These are phyloP conservation scores for Paramyrothecium roridum DNA, from an alignment of 2,329 filamentous ascomycete species.

Conservation along the genomic window DNA sequence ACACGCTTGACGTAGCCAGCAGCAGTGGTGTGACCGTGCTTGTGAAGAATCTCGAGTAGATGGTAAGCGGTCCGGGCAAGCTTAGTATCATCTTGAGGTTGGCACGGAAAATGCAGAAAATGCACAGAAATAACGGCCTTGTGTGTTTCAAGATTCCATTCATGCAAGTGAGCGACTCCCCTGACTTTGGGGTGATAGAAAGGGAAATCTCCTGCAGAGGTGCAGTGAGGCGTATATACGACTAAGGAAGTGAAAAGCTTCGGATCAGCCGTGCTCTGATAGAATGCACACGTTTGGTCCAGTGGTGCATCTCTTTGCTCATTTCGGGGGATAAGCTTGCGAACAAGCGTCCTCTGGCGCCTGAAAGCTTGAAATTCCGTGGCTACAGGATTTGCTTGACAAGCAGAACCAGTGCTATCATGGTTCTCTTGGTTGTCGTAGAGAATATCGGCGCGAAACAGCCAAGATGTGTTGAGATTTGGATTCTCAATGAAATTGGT, in stretches of 20 bases:
- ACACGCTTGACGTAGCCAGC: constrained; percentile 76
- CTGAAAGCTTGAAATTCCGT: constrained; percentile 18
- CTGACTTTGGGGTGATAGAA: constrained; percentile 84
- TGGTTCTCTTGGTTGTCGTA: constrained; percentile 23
- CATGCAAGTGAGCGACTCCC: constrained; percentile 73
- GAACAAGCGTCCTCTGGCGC: constrained; percentile 64
- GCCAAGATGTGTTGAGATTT: constrained; percentile 73
- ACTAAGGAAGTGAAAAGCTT: constrained; percentile 40
- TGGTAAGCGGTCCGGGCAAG: constrained; percentile 66
- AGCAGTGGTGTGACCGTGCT: constrained; percentile 65
- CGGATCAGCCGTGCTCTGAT: constrained; percentile 30
- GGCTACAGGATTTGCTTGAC: constrained; percentile 3
- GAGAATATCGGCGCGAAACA: constrained; percentile 76
- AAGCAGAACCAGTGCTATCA: constrained; percentile 6
- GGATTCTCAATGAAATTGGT: constrained; percentile 74
- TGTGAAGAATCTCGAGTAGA: constrained; percentile 66
- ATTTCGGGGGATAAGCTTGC: constrained; percentile 80
- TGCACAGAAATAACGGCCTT: constrained; percentile 56
- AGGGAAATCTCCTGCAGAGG: constrained; percentile 61
- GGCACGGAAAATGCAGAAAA: constrained; percentile 49
- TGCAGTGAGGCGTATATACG: constrained; percentile 74
- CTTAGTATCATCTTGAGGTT: constrained; percentile 33
- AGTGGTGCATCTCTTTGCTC: constrained; percentile 69
- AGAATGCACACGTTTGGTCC: constrained; percentile 80
- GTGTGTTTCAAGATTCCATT: constrained; percentile 44